Conservation (phyloP, 108 stramenopile genomes). For the Nitzschia inconspicua region DNA sequence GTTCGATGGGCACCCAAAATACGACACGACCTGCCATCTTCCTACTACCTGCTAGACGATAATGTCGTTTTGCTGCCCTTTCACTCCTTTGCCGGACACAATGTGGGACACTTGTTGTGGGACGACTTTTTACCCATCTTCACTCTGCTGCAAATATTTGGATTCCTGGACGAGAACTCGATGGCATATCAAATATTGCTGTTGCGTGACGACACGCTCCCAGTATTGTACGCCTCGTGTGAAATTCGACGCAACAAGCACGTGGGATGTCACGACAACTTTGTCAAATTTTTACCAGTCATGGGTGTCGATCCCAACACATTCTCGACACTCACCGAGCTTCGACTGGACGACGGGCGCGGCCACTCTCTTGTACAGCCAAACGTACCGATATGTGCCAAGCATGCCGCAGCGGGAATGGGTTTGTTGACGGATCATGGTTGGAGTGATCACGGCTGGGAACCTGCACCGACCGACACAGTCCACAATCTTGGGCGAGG, state of each 20-base stretch:
- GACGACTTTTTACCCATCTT: conserved; percentile 55
- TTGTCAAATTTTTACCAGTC: conserved; percentile 44
- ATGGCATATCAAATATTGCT: conserved; percentile 10
- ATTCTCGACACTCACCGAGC: conserved; percentile 18
- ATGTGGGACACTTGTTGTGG: conserved; percentile 55
- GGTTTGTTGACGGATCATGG: conserved; percentile 61
- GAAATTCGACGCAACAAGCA: conserved; percentile 28
- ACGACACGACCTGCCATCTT: not conserved
- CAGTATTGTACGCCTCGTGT: conserved; percentile 25
- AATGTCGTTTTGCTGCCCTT: conserved; percentile 42
- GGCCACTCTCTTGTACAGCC: too few species aligned
- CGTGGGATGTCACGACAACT: conserved; percentile 15
- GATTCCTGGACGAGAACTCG: not conserved
- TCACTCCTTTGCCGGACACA: conserved; percentile 55
- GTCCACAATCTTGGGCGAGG: conserved; percentile 37
- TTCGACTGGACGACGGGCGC: not conserved
- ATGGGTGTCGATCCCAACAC: conserved; percentile 31
- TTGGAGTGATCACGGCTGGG: conserved; percentile 39
- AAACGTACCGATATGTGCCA: conserved; percentile 43
- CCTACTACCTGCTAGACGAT: conserved; percentile 31
- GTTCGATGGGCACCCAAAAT: conserved; percentile 40
- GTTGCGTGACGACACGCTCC: conserved; percentile 24
- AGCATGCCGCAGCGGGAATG: conserved; percentile 44
- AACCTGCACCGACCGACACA: conserved; percentile 8
- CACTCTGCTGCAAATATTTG: conserved; percentile 45